Base-by-base conservation (phyloP, 306 rosid genomes). In the Quercus bicolor region DNA sequence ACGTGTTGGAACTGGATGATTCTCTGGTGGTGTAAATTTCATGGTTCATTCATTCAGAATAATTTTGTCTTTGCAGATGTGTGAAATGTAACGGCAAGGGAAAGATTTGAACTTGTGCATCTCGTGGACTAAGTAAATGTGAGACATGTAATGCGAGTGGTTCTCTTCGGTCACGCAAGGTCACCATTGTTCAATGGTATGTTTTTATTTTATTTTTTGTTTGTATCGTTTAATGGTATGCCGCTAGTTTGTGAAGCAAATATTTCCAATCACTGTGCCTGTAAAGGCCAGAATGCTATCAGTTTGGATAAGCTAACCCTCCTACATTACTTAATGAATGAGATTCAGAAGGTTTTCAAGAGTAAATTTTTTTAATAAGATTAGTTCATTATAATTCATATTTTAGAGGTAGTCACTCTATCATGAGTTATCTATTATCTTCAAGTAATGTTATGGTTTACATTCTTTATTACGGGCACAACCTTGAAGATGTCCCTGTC, bases 1-100 rank as follows among this genome's bases (percentile, higher is more conserved):
- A 37, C 16, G 16, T 52, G 52, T 74, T 72, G 26, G 34, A 51
- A 72, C 48, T 15, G 69, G 54, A 54, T 72, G 72, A 45, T 16
- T 24, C 29, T 88, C 31, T 53, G 29, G 77, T 45, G 53, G 73
- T n/a, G 68, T 70, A 51, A 16, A 70, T 80, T 75, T 62, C 43
- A 14, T 64, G 68, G 70, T 74, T 77, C 72, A 52, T 85, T 53
- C 48, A 21, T 11, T 72, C 52, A 62, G 29, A 57, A 1, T 75
- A 62, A 43, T 78, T 51, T 51, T 79, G 79, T 77, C 79, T 72
- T 28, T 87, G 91, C 94, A 95, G 99, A 84, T 95, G 99, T 83
- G 85, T 76, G 80, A 95, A 87, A 77, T 95, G 99, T 82, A 79
- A 86, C 48, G 98, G 97, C 70, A 80, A 86, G 72, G 99, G 99